These are phyloP conservation scores for Ustilago crameri DNA, from an alignment of 1,284 basidiomycete genomes.

Conservation along the genomic window DNA sequence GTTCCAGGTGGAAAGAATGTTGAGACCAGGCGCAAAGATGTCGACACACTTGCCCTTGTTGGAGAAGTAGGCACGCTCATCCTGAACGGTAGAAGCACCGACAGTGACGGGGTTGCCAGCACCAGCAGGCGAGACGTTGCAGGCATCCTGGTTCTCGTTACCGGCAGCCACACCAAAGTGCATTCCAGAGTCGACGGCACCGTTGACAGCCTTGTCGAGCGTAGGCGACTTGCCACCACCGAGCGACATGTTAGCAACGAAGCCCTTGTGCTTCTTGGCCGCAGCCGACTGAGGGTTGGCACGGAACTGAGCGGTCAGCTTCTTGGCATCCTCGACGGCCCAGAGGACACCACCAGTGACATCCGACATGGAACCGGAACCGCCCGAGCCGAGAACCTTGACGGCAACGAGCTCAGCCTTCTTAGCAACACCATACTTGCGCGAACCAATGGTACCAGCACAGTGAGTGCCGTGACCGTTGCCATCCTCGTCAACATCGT, in stretches of 20 bases:
- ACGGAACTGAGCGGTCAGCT: slow-evolving; percentile 73
- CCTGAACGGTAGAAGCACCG: slow-evolving; percentile 71
- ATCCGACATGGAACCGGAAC: slow-evolving; percentile 94
- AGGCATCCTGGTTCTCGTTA: slow-evolving; percentile 78
- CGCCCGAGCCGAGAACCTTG: slow-evolving; percentile 93
- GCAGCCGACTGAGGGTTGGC: slow-evolving; percentile 77
- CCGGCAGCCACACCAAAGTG: slow-evolving; percentile 85
- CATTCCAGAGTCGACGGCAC: slow-evolving; percentile 82
- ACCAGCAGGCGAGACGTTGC: slow-evolving; percentile 81
- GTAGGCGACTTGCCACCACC: slow-evolving; percentile 93
- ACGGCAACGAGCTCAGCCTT: slow-evolving; percentile 90
- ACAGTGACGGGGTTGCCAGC: slow-evolving; percentile 80
- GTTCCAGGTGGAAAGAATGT: slow-evolving; percentile 73
- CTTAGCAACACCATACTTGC: slow-evolving; percentile 93
- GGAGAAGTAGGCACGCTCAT: slow-evolving; percentile 86
- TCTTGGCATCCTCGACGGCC: slow-evolving; percentile 78
- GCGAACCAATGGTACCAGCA: slow-evolving; percentile 74
- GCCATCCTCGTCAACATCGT: slow-evolving; percentile 80
- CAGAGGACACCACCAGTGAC: slow-evolving; percentile 79
- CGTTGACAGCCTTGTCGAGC: slow-evolving; percentile 86
- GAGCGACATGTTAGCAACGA: slow-evolving; percentile 97
- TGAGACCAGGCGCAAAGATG: slow-evolving; percentile 83
- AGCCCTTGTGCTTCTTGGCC: slow-evolving; percentile 84
- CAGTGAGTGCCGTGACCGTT: slow-evolving; percentile 81
- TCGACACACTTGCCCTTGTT: slow-evolving; percentile 77